Evolutionary conservation across 148 eudicot genomes (phyloP), one percentile per base, ranked within the genome.

Genomic region (Cornus controversa): DNA sequence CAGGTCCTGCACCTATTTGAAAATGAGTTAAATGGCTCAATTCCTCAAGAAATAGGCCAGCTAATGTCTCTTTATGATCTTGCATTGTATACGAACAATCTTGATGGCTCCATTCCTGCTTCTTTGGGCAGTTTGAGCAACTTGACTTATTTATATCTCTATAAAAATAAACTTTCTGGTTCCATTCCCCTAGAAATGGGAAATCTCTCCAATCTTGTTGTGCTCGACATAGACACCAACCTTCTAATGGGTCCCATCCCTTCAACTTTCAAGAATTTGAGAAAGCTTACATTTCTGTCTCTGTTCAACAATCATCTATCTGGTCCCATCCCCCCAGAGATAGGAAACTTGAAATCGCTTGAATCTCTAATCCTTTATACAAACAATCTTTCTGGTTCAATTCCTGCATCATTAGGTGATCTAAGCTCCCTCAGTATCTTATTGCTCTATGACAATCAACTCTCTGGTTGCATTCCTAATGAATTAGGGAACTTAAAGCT

Each of bases 371-470:
- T 79, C 76, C 70, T 79, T 69, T 70, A 83, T 40, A 67, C 70
- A 34, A 86, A 86, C 78, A 83, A 83, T 70, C 84, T 86, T 18
- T 83, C 84, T 66, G 86, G 88, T 16, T 29, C 82, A 0, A n/a
- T 86, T 45, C 88, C 86, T 20, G 26, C 84, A 50, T 75, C 86
- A 2, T 27, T 86, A 6, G 50, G 71, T 22, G 14, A 36, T 36
- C 25, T 68, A 9, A 68, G 14, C 50, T 34, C 50, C 34, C 83
- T 85, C n/a, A 34, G 50, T 4, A 20, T 73, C 15, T 22, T 82
- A 28, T 76, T 76, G 5, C 76, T 85, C 13, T 85, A 77, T 62
- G 4, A 13, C 18, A 85, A 85, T 80, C 80, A 62, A 47, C 80
- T 85, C 14, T 71, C 22, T 13, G 84, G 84, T 53, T 36, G 37